Conservation (phyloP, 371 early-diverging fungal species). For the Apophysomyces elegans region DNA sequence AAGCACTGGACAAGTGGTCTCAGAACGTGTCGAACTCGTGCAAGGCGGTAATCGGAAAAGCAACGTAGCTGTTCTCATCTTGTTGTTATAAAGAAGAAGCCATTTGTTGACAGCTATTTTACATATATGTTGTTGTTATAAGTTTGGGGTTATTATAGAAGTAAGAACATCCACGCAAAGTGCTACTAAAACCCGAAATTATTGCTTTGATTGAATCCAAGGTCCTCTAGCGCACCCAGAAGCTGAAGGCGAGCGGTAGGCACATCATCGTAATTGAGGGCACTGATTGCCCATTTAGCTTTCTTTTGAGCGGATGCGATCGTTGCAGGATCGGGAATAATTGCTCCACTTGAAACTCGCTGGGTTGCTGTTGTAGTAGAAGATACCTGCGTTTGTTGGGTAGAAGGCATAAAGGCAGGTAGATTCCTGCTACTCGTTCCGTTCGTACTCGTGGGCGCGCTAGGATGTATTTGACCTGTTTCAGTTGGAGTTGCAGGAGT, state of each 20-base stretch:
- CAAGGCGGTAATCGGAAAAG: conserved; percentile 68
- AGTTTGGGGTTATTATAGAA: background rate
- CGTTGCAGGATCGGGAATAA: conserved; percentile 55
- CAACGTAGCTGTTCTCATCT: conserved; percentile 19
- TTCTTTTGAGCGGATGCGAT: conserved; percentile 83
- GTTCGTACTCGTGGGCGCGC: background rate
- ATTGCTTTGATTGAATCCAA: conserved; percentile 48
- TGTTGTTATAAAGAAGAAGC: background rate
- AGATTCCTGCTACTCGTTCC: background rate
- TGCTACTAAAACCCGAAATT: conserved; percentile 41
- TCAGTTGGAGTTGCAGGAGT: too few relatives aligned
- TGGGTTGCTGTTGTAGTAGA: conserved; percentile 19
- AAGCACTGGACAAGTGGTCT: conserved; percentile 79
- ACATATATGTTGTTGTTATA: background rate
- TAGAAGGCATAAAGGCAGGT: background rate
- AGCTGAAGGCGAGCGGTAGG: conserved; percentile 83
- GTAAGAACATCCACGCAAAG: background rate
- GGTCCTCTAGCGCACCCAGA: conserved; percentile 69
- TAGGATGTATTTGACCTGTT: too few relatives aligned
- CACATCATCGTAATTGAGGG: conserved; percentile 94
- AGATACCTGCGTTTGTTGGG: background rate
- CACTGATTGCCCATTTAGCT: conserved; percentile 92
- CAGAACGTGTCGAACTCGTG: conserved; percentile 63
- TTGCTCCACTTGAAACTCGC: background rate
- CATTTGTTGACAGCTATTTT: background rate